phyloP scores from a whole-genome alignment of 345 rosid genomes.

The Eucalyptus sideroxylon region DNA sequence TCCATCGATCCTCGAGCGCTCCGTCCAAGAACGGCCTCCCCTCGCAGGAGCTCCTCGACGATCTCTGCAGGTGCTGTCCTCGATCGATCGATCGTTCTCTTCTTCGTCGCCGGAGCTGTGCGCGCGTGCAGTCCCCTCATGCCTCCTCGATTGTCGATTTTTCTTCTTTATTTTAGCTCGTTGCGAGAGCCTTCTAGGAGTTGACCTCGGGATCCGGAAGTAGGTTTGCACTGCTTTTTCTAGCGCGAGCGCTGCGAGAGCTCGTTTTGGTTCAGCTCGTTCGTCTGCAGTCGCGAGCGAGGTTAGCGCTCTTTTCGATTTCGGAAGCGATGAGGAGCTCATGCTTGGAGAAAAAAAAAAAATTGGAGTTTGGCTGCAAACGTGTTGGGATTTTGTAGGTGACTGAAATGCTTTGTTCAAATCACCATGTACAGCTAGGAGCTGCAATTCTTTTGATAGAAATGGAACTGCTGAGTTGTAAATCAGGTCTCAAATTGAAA shows the following conservation, averaged over 20 bases:
- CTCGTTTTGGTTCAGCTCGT: background rate
- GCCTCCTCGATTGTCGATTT: background rate
- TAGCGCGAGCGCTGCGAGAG: background rate
- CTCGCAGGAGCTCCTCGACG: slow-evolving; percentile 95
- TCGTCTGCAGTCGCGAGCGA: background rate
- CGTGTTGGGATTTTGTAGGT: background rate
- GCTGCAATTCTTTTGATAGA: background rate
- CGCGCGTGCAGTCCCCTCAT: background rate
- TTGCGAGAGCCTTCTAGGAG: background rate
- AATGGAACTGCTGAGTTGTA: background rate
- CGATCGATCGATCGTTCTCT: background rate
- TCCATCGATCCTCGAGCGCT: slow-evolving; percentile 63
- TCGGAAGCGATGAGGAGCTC: background rate
- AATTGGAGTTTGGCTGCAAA: background rate
- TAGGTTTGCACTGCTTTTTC: background rate
- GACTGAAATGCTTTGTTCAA: background rate
- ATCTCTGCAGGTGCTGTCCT: slow-evolving; percentile 83
- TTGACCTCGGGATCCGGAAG: background rate
- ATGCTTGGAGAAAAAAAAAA: background rate
- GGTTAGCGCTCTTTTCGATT: background rate
- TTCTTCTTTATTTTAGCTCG: background rate
- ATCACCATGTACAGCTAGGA: background rate
- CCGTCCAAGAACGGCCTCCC: slow-evolving; percentile 81
- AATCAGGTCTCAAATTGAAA: background rate
- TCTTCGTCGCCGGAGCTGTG: background rate